phyloP scores from a whole-genome alignment of 441 rosid species.

The Adansonia grandidieri region DNA sequence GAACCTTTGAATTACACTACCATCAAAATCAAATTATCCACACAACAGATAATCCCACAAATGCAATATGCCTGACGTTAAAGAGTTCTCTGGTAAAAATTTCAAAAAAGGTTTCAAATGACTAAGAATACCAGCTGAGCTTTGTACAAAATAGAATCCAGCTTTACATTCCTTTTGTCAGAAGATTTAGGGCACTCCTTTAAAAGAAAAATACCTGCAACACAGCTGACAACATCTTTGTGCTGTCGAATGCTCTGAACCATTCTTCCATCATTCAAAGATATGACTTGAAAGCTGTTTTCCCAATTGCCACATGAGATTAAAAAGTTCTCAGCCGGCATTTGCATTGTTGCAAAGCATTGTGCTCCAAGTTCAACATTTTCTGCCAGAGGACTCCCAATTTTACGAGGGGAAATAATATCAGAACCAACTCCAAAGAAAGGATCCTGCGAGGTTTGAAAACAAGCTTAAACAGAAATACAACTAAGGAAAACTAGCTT shows the following conservation, averaged over 20 bases:
- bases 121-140: background rate
- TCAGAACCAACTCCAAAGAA: conserved; percentile 96
- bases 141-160: background rate
- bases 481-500: background rate
- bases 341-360: conserved; percentile 78
- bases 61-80: background rate
- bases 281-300: conserved; percentile 92
- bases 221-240: conserved; percentile 97
- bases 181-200: conserved; percentile 6
- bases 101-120: background rate
- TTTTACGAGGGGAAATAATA: conserved; percentile 84
- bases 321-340: conserved; percentile 76
- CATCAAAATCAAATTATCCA: background rate
- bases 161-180: conserved; percentile 7
- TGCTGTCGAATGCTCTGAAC: conserved; percentile 98
- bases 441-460: conserved; percentile 69
- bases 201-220: conserved; percentile 73
- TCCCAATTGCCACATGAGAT: conserved; percentile 99
- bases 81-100: background rate
- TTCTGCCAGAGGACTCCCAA: conserved; percentile 89
- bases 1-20: conserved; percentile 1
- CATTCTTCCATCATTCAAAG: conserved; percentile 89
- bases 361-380: conserved; percentile 86
- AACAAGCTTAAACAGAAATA: no score
- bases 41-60: background rate